Evolutionary conservation across 306 rosid species (phyloP).

Genomic region (Cucumis hystrix): DNA sequence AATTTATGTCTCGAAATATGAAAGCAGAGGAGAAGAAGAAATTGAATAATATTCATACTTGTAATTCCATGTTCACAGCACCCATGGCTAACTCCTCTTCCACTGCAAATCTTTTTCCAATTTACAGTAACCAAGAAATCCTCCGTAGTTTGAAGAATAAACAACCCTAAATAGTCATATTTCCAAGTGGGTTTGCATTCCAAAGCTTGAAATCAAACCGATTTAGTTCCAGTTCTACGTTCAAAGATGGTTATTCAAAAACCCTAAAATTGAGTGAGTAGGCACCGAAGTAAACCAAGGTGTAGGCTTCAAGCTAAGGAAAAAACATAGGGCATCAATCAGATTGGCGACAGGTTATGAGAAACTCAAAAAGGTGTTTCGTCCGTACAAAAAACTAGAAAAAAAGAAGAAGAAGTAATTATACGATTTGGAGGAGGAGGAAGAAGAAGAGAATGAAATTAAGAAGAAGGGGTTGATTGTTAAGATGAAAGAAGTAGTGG

Average conservation of each 20-base stretch:
- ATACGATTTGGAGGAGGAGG: not conserved
- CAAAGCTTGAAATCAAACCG: not conserved
- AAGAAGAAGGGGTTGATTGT: not conserved
- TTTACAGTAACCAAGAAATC: not conserved
- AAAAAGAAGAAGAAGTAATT: not conserved
- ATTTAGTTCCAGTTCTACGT: not conserved
- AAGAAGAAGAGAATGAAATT: not conserved
- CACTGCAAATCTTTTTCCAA: not conserved
- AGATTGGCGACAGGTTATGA: not conserved
- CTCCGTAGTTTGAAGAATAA: not conserved
- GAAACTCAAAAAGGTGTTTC: not conserved
- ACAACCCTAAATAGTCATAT: not conserved
- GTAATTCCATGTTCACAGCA: not conserved
- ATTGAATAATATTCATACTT: not conserved
- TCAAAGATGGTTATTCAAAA: not conserved
- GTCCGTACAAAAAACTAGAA: not conserved
- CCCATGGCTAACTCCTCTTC: not conserved
- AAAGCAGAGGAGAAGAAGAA: not conserved
- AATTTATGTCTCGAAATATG: not conserved
- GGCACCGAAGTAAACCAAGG: not conserved
- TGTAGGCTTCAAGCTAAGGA: not conserved
- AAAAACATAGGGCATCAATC: not conserved
- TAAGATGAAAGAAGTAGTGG: not conserved
- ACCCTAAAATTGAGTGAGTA: not conserved
- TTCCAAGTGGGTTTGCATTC: not conserved